Evolutionary conservation across 2,329 filamentous ascomycete genomes (phyloP), one percentile per base, ranked within the genome.

Genomic region (Sclerotinia borealis): DNA sequence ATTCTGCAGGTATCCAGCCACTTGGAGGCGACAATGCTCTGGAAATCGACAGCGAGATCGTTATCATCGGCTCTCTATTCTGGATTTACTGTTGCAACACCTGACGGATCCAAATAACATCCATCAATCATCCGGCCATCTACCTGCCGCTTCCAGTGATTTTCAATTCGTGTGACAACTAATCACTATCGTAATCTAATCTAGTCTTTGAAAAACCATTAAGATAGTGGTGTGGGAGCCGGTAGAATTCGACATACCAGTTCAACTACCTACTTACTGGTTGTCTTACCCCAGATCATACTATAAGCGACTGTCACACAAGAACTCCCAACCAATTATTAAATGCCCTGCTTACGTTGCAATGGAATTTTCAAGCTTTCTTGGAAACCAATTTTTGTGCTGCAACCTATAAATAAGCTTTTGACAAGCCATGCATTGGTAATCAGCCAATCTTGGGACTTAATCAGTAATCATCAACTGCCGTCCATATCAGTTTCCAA

Each of bases 321-420:
- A 25, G 17, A 29, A 15, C 36, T 17, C 17, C 39, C 60, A 29
- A 39, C 60, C 60, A 62, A 56, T 62, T 1, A 49, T 31, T 56
- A 29, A 47, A 27, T 48, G 9, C 31, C 41, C 41, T 34, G 22
- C 41, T 22, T 25, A 56, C 34, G 52, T 34, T 19, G 39, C n/a
- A 56, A 34, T 34, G 52, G 22, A 34, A 29, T 9, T 19, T 10
- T 36, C 27, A 54, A 61, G 48, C 50, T 56, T 62, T 47, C 60
- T 62, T 62, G 60, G 60, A 56, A 56, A 31, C 27, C 27, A 3
- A 4, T 17, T 45, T 45, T 31, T 22, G 17, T 17, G 29, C 29
- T 7, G 43, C 37, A 22, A 13, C 27, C 43, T 62, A 37, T 54
- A 37, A 47, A 48, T 34, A 62, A 62, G 60, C 60, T 56, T 62